A percentile compares a stretch with the other conserved stretches of the same genome.
phyloP scores from a whole-genome alignment of 2,329 filamentous ascomycete genomes.

The Ophiostoma ulmi region DNA sequence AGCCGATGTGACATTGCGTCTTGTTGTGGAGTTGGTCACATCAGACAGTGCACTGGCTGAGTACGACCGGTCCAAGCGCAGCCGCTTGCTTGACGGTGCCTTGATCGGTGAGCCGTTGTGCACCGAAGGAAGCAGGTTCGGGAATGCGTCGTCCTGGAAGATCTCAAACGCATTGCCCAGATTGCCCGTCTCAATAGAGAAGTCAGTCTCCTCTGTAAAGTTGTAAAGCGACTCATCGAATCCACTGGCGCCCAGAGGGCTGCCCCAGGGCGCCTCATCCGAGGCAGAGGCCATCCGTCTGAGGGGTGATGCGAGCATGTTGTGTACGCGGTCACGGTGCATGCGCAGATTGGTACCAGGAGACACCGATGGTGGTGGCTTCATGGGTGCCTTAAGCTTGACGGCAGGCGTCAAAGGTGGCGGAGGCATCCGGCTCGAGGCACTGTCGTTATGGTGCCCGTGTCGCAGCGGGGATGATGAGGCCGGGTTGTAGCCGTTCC shows the following conservation, averaged over 20 bases:
- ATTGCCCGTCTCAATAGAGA: slow-evolving; percentile 45
- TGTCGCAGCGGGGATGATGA: slow-evolving; percentile 67
- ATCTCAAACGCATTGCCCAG: slow-evolving; percentile 51
- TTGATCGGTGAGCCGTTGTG: slow-evolving; percentile 63
- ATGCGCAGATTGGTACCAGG: slow-evolving; percentile 88
- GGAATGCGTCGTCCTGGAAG: slow-evolving; percentile 46
- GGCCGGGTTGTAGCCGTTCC: slow-evolving; percentile 46
- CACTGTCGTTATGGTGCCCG: slow-evolving; percentile 40
- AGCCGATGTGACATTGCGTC: slow-evolving; percentile 48
- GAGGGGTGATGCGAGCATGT: slow-evolving; percentile 74
- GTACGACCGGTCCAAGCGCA: slow-evolving; percentile 58
- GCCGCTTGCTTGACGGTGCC: slow-evolving; percentile 51
- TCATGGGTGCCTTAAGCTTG: slow-evolving; percentile 64
- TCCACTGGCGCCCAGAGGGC: slow-evolving; percentile 53
- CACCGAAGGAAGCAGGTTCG: slow-evolving; percentile 43
- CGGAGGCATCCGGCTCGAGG: slow-evolving; percentile 55
- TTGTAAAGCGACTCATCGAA: slow-evolving; percentile 54
- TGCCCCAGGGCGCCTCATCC: slow-evolving; percentile 47
- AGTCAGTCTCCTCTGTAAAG: slow-evolving; percentile 44
- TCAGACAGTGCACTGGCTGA: slow-evolving; percentile 59
- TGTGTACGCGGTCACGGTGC: slow-evolving; percentile 75
- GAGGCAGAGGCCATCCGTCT: slow-evolving; percentile 38
- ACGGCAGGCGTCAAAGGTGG: slow-evolving; percentile 73
- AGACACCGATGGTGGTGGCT: slow-evolving; percentile 69
- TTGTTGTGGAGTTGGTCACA: slow-evolving; percentile 50